These are phyloP conservation scores for Purpureocillium lavendulum DNA, from an alignment of 2,329 filamentous ascomycete species.

Conservation along the genomic window DNA sequence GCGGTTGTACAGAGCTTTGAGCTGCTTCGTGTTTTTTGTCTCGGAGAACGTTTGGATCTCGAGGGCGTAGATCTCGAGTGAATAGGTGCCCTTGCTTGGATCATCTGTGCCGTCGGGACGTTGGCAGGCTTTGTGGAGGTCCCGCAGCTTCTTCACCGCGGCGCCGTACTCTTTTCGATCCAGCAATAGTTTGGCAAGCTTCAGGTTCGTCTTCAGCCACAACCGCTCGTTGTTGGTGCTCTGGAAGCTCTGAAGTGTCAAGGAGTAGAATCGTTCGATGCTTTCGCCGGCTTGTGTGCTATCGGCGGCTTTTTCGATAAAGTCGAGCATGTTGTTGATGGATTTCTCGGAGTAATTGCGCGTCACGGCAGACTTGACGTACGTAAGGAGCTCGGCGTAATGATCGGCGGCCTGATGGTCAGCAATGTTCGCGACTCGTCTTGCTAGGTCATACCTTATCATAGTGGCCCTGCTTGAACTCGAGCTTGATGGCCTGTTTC, in stretches of 20 bases:
- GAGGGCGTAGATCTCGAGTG: conserved; percentile 88
- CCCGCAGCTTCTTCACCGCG: conserved; percentile 74
- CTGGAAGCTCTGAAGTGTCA: conserved; percentile 91
- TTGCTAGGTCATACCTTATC: no score
- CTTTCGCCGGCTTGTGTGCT: conserved; percentile 62
- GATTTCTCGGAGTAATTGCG: conserved; percentile 98
- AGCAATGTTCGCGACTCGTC: conserved; percentile 6
- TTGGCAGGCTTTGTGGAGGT: conserved; percentile 85
- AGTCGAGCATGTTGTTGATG: conserved; percentile 98
- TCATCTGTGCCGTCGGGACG: conserved; percentile 81
- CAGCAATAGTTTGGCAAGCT: conserved; percentile 83
- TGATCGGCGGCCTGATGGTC: conserved; percentile 70
- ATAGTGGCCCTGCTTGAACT: conserved; percentile 87
- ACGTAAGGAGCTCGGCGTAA: conserved; percentile 90
- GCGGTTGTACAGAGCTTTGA: conserved; percentile 86
- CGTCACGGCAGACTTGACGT: conserved; percentile 93
- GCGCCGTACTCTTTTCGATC: conserved; percentile 82
- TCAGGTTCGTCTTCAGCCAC: conserved; percentile 98
- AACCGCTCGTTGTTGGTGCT: conserved; percentile 95
- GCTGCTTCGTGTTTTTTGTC: conserved; percentile 92
- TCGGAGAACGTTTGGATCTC: conserved; percentile 99
- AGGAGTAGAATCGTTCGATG: conserved; percentile 92
- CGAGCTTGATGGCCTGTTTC: conserved; percentile 96
- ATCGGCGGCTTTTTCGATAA: conserved; percentile 82
- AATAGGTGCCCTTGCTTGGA: conserved; percentile 91